These are phyloP conservation scores for Boletus sp. DNA, from an alignment of 768 basidiomycete species.

Conservation along the genomic window DNA sequence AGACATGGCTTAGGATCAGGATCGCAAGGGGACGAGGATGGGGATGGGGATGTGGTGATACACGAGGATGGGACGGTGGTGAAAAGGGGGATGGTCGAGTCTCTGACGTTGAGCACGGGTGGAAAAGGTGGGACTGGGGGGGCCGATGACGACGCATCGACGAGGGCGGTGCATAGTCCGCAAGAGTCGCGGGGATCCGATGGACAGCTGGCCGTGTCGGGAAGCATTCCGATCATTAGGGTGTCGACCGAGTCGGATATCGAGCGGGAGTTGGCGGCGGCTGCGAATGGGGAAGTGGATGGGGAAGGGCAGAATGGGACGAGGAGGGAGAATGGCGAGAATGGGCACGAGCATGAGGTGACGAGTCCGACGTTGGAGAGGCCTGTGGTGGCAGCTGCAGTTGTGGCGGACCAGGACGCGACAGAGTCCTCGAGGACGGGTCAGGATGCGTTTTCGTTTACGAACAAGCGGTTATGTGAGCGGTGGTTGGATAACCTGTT, in stretches of 20 bases:
- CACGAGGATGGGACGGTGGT: conserved; percentile 61
- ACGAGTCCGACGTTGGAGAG: conserved; percentile 35
- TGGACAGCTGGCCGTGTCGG: conserved; percentile 15
- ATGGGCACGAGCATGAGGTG: conserved; percentile 11
- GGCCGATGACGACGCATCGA: conserved; percentile 70
- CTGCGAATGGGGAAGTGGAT: conserved; percentile 24
- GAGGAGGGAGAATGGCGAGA: conserved; percentile 23
- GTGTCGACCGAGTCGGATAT: conserved; percentile 71
- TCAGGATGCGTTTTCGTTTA: conserved; percentile 82
- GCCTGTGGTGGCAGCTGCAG: conserved; percentile 42
- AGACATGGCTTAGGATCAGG: conserved; percentile 25
- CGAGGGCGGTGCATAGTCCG: conserved; percentile 48
- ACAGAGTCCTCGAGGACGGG: conserved; percentile 23
- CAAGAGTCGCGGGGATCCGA: conserved; percentile 26
- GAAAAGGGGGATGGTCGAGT: conserved; percentile 13
- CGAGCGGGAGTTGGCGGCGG: conserved; percentile 38
- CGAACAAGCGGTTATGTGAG: conserved; percentile 94
- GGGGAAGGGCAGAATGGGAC: background rate
- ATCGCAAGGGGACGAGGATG: conserved; percentile 9
- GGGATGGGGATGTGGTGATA: conserved; percentile 43
- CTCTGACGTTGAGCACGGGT: conserved; percentile 1
- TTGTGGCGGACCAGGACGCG: conserved; percentile 26
- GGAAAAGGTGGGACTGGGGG: background rate
- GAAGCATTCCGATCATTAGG: conserved; percentile 64
- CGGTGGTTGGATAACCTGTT: conserved; percentile 97